Evolutionary conservation across 768 basidiomycete species (phyloP), one percentile per base, ranked within the genome.

Genomic region (Mycena capillaripes): DNA sequence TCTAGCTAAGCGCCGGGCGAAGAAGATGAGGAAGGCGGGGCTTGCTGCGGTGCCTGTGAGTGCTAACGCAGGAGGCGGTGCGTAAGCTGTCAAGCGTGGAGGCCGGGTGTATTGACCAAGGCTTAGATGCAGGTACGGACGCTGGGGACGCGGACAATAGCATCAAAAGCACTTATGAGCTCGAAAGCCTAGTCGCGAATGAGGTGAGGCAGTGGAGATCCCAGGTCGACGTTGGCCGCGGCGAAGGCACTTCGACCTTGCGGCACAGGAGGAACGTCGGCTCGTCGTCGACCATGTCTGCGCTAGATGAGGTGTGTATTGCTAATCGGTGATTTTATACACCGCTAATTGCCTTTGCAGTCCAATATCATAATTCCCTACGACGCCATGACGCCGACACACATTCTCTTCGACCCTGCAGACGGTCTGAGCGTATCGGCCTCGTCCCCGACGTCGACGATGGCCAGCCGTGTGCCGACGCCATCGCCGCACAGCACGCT

Each of bases 171-270:
- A 76, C 72, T 12, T 79, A 89, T 30, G 90, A 91, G 76, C 81
- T 93, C 5, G 88, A 89, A 52, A 83, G 84, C n/a, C 82, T 91
- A 50, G 83, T 86, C 52, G 83, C 87, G 8, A 82, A 78, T 60
- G 89, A 91, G 74, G 84, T 89, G 14, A 81, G 82, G 23, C 87
- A 88, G 79, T 90, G 91, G 91, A 81, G 89, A 67, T 84, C 79
- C 16, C 81, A 86, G 62, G 82, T 84, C 0, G 78, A 84, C 64
- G 80, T 78, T 69, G 82, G 79, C 40, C 71, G 75, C 1, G 60
- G 25, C 16, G 29, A 52, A 19, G 65, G 53, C 23, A 6, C 32
- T 4, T 76, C 78, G 34, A 69, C 71, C 30, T 75, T 83, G 30
- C 77, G 84, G 71, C 83, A 81, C 66, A 77, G 86, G 56, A 81